Evolutionary conservation across 352 stramenopile species (phyloP), one percentile per base, ranked within the genome.

Genomic region (Globisporangium cederbergense): DNA sequence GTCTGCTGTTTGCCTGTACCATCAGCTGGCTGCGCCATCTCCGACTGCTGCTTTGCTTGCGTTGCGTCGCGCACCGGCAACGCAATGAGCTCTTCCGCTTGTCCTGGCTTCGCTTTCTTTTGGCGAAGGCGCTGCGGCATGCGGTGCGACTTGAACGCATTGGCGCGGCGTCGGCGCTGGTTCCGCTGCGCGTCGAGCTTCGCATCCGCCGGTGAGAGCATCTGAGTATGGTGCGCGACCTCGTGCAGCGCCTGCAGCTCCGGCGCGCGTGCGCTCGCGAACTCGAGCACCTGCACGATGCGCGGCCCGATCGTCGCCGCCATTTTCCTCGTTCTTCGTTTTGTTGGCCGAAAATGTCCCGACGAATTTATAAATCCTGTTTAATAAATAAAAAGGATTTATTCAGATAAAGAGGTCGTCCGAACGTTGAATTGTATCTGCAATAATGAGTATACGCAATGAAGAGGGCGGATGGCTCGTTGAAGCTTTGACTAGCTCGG

Each of bases 251-350:
- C 81, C 65, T 88, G 76, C 9, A 94, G 81, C 77, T 94, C 85
- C 8, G 79, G 78, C 43, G 83, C 85, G 34, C 85, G 85, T 40
- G 79, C 78, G 38, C 66, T 74, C 22, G 86, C 83, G 58, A 94
- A 92, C 38, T 92, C 79, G 36, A 94, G 82, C 80, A 94, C 86
- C 66, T 92, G 80, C 50, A 90, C 58, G 63, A 94, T 75, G 62
- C 81, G 77, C 36, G 78, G 78, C 53, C 81, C 83, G 5, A 89
- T 64, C 38, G 70, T 69, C 66, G 73, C 67, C 73, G 74, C 75
- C 66, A n/a, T 34, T 22, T 20, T 40, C 25, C 22, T 38, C 11
- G 6, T 13, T 46, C 25, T 28, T 25, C 4, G 20, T 32, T 22
- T 42, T 38, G 50, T 28, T 25, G 32, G 18, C 14, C 28, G 8